Conservation (phyloP, 1,284 basidiomycete species). For the Ceratobasidium sp. region DNA sequence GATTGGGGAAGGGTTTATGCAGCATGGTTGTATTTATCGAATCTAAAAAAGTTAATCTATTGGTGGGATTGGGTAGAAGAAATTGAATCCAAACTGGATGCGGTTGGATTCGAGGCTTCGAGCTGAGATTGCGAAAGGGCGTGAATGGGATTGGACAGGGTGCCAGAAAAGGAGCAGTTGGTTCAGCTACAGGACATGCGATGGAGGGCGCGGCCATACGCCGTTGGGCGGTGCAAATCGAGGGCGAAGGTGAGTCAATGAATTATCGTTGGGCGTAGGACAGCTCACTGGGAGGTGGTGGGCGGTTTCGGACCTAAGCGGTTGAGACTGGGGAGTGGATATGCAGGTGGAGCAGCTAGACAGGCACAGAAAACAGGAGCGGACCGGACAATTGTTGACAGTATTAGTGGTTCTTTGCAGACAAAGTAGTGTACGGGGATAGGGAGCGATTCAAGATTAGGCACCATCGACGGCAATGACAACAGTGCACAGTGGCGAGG, state of each 20-base stretch:
- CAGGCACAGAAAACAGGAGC: background rate
- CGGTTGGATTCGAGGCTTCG: background rate
- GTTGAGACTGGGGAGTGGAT: background rate
- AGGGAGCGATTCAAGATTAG: constrained; percentile 1
- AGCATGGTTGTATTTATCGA: too few relatives aligned
- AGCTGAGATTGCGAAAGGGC: constrained; percentile 11
- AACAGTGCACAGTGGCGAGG: too few relatives aligned
- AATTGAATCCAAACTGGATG: too few relatives aligned
- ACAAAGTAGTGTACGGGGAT: constrained; percentile 2
- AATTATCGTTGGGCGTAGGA: background rate
- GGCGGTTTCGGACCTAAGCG: background rate
- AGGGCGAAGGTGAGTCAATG: background rate
- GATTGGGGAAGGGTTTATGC: too few relatives aligned
- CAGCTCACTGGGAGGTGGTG: background rate
- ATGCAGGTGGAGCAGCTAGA: background rate
- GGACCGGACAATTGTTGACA: background rate
- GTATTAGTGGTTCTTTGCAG: background rate
- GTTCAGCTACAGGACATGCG: background rate
- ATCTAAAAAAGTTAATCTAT: too few relatives aligned
- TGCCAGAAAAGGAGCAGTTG: background rate
- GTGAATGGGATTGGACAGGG: constrained; percentile 20
- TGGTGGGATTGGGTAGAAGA: too few relatives aligned
- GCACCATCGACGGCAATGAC: constrained; percentile 1
- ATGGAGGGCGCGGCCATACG: constrained; percentile 6
- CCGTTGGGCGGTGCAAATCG: constrained; percentile 15